Evolutionary conservation across 2,329 filamentous ascomycete genomes (phyloP).

Genomic region (Cladorrhinum sp.): DNA sequence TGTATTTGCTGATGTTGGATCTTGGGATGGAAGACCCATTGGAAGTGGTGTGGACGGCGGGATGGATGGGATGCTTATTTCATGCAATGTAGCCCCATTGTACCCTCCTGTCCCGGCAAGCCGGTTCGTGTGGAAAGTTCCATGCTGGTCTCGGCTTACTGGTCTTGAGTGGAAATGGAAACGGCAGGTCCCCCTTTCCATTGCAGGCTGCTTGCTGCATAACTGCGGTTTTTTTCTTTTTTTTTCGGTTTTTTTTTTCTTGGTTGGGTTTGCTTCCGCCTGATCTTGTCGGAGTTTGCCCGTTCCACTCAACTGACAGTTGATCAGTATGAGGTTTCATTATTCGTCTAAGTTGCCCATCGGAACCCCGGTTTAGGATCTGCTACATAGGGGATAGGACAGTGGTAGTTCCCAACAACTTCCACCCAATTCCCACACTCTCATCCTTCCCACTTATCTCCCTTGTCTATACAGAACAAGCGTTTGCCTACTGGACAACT

Average conservation of each 20-base stretch:
- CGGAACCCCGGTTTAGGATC: background rate
- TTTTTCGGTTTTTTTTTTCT: background rate
- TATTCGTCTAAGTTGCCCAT: background rate
- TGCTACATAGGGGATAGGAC: no score
- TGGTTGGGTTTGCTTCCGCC: background rate
- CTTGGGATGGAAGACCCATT: background rate
- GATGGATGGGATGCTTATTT: background rate
- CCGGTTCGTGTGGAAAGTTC: conserved; percentile 8
- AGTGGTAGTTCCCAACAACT: background rate
- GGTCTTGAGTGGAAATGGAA: background rate
- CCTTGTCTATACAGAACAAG: background rate
- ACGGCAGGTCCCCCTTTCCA: background rate
- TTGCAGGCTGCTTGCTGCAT: background rate
- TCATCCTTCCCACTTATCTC: background rate
- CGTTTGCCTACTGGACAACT: background rate
- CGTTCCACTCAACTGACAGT: background rate
- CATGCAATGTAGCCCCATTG: background rate
- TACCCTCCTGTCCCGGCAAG: conserved; percentile 2
- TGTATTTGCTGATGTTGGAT: conserved; percentile 6
- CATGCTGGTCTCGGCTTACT: background rate
- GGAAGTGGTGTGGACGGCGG: background rate
- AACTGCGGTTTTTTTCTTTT: background rate
- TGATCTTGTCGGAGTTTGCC: background rate
- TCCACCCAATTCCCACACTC: background rate
- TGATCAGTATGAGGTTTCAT: background rate